Evolutionary conservation across 2,329 filamentous ascomycete species (phyloP), one percentile per base, ranked within the genome.

Genomic region (Sodiomyces alkalinus): DNA sequence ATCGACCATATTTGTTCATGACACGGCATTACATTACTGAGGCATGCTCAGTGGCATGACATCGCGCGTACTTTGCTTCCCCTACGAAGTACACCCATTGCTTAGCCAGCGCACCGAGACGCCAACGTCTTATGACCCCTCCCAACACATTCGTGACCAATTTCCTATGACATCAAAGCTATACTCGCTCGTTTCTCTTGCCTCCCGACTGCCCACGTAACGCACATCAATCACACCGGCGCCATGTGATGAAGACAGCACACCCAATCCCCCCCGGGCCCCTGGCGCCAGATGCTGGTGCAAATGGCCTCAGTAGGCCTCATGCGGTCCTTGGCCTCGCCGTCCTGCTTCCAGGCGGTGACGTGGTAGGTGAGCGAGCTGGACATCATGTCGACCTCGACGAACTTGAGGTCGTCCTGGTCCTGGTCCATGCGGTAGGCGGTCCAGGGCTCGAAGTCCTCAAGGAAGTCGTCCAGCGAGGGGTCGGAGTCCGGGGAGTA

Each of bases 371-470:
- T 41, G 17, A 52, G 35, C 3, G 42, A 41, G 6, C 44, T 41
- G 33, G 41, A 44, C 48, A 52, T 52, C 43, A 52, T 39, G 35
- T 52, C 48, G n/a, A 52, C 45, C 44, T 52, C 48, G 30, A 52
- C 49, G 26, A 52, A 52, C 42, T 52, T 48, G 30, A 52, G 47
- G 23, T 52, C 52, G 26, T 50, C 44, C 2, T 45, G 46, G 18
- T 52, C 49, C 33, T 40, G 47, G 29, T 51, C 44, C 32, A 52
- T 48, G 35, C 46, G 45, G 40, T 50, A 52, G 0, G 48, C 47
- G 14, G 49, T 51, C 46, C 45, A 52, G 1, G 49, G 47, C 39
- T 52, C 44, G 34, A 41, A 50, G 15, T 46, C 41, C 28, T 51
- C 48, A 26, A 52, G 35, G 40, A 44, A 47, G 12, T 50, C 42